Conservation (phyloP, 805 yeast species). For the Sungouiozyma ichnusensis region DNA sequence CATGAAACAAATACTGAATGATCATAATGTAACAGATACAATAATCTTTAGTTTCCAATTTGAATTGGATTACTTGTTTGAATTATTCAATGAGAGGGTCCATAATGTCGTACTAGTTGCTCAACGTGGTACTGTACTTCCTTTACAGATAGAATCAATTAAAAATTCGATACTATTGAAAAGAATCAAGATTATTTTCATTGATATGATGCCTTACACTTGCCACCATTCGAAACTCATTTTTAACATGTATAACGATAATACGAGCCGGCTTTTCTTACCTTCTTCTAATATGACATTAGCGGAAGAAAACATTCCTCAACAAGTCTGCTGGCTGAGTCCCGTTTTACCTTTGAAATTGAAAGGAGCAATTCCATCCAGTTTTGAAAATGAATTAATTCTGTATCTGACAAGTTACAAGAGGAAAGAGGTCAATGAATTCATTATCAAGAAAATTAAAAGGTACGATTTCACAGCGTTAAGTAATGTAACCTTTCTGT, state of each 20-base stretch:
- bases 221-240: conserved; percentile 63
- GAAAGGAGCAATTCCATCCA: conserved; percentile 1
- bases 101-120: conserved; percentile 20
- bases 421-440: conserved; percentile 16
- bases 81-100: conserved; percentile 17
- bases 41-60: conserved; percentile 41
- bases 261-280: conserved; percentile 39
- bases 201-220: conserved; percentile 32
- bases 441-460: conserved; percentile 24
- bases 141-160: conserved; percentile 7
- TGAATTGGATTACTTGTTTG: conserved; percentile 33
- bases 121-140: conserved; percentile 28
- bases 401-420: conserved; percentile 38
- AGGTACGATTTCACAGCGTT: conserved; percentile 37
- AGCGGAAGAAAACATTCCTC: conserved; percentile 45
- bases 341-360: conserved; percentile 29
- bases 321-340: conserved; percentile 59
- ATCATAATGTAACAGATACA: conserved; percentile 27
- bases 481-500: conserved; percentile 40
- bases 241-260: conserved; percentile 42
- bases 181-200: conserved; percentile 19
- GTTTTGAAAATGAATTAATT: conserved; percentile 37
- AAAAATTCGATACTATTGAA: conserved; percentile 1
- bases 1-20: conserved; percentile 27
- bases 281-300: conserved; percentile 51